Evolutionary conservation across 306 rosid genomes (phyloP), one percentile per base, ranked within the genome.

Genomic region (Fragaria nilgerrensis): DNA sequence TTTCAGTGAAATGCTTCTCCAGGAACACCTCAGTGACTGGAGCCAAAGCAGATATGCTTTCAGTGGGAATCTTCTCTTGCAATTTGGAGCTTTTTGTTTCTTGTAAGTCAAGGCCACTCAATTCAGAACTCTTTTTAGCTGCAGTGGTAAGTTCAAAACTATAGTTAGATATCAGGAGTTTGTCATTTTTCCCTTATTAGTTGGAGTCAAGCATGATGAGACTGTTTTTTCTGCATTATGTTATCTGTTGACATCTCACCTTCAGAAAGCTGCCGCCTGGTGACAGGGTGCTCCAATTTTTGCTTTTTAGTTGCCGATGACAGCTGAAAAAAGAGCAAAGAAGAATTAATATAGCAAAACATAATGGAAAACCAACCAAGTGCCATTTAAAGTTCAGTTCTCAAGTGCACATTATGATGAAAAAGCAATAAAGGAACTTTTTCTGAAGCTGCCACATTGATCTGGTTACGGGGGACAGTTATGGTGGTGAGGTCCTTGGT

Each of bases 281-380:
- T 77, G 80, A 86, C 76, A 39, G 89, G 82, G 71, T 76, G 88
- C 77, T 86, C 77, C 53, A 67, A 29, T 71, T 90, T 89, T 79
- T 85, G 92, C 85, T 82, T 81, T 85, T 86, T 89, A 19, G 84
- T 85, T 63, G 87, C 79, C 78, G 86, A 79, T 77, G 92, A 79
- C 55, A 89, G 74, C 98, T 95, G 76, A 44, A 71, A 84, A 48
- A 68, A 74, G 37, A 73, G 48, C 5, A 76, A 81, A 47, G 22
- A 79, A 68, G 80, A 61, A 78, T 32, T 79, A 62, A 23, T 45
- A 84, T 14, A 36, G 72, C 47, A 82, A 75, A 66, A 25, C 29
- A 25, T 59, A 72, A 72, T 49, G 37, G 74, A 22, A 41, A 67
- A 63, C 20, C 74, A 67, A 63, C 14, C 75, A 75, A 27, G 70